phyloP scores from a whole-genome alignment of 2,329 filamentous ascomycete species.

The Dichotomopilus funicola region DNA sequence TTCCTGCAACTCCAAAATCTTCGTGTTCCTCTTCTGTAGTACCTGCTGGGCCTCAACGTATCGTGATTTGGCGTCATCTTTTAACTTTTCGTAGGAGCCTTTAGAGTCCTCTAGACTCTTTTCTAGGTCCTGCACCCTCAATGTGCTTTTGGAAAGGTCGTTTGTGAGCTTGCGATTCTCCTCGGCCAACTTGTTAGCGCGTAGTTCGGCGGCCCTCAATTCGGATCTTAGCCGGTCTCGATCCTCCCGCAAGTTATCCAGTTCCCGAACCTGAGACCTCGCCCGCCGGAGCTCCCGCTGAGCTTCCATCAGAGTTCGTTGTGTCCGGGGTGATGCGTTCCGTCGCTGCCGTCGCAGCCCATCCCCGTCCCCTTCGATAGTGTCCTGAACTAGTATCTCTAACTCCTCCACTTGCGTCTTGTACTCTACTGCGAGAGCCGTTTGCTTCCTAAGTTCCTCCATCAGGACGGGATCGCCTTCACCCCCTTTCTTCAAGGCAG shows the following conservation, averaged over 20 bases:
- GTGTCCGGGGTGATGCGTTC: slow-evolving; percentile 42
- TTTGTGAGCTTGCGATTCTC: slow-evolving; percentile 30
- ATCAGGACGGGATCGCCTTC: slow-evolving; percentile 43
- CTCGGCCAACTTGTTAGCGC: slow-evolving; percentile 32
- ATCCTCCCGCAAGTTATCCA: slow-evolving; percentile 46
- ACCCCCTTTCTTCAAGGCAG: slow-evolving; percentile 33
- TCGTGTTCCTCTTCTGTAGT: slow-evolving; percentile 49
- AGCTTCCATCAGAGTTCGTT: slow-evolving; percentile 46
- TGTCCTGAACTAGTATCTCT: slow-evolving; percentile 43
- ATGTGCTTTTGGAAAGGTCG: slow-evolving; percentile 26
- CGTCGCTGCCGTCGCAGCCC: slow-evolving; percentile 32
- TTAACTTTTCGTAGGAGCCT: slow-evolving; percentile 45
- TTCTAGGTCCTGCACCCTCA: slow-evolving; percentile 28
- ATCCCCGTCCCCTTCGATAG: slow-evolving; percentile 28
- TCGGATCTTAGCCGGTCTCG: slow-evolving; percentile 46
- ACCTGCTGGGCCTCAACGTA: slow-evolving; percentile 51
- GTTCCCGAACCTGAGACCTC: slow-evolving; percentile 47
- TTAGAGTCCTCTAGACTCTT: slow-evolving; percentile 22
- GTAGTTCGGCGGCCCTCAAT: slow-evolving; percentile 42
- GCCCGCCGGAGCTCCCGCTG: slow-evolving; percentile 50
- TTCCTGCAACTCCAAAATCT: slow-evolving; percentile 50
- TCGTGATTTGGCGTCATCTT: slow-evolving; percentile 46
- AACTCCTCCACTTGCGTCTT: slow-evolving; percentile 54
- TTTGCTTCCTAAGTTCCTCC: slow-evolving; percentile 52
- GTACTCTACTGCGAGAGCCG: slow-evolving; percentile 51